Conservation (phyloP, 768 basidiomycete species). For the Russula sp. region DNA sequence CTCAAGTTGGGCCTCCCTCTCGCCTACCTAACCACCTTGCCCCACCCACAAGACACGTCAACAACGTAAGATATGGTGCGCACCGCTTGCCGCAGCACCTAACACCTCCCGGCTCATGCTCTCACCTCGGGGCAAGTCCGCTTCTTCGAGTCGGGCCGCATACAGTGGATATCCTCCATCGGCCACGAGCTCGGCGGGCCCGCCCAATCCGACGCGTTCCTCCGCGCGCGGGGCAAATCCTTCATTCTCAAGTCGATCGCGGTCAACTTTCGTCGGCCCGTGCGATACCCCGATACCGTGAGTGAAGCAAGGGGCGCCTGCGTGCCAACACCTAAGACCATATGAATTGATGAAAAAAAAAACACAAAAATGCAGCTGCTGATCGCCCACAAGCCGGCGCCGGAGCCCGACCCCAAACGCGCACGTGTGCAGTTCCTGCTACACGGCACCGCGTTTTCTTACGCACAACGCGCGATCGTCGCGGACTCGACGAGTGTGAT, state of each 20-base stretch:
- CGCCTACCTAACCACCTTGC: background rate
- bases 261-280: constrained; percentile 62
- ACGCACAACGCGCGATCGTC: constrained; percentile 55
- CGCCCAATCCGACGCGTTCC: constrained; percentile 48
- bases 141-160: constrained; percentile 69
- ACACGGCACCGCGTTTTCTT: constrained; percentile 55
- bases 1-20: background rate
- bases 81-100: background rate
- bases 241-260: constrained; percentile 68
- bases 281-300: constrained; percentile 73
- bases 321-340: too few relatives aligned
- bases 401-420: constrained; percentile 22
- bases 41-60: constrained; percentile 53
- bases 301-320: background rate
- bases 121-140: constrained; percentile 38
- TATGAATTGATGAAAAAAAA: too few relatives aligned
- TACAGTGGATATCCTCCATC: constrained; percentile 57
- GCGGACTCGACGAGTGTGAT: constrained; percentile 57
- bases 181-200: constrained; percentile 57
- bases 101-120: background rate
- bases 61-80: constrained; percentile 69
- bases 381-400: constrained; percentile 52
- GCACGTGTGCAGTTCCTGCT: constrained; percentile 43
- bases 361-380: constrained; percentile 41
- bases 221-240: constrained; percentile 59